Percentiles rank a stretch among this genome's conserved stretches.
These are phyloP conservation scores for Kondoa subrosea DNA, from an alignment of 768 basidiomycete genomes.

Conservation along the genomic window DNA sequence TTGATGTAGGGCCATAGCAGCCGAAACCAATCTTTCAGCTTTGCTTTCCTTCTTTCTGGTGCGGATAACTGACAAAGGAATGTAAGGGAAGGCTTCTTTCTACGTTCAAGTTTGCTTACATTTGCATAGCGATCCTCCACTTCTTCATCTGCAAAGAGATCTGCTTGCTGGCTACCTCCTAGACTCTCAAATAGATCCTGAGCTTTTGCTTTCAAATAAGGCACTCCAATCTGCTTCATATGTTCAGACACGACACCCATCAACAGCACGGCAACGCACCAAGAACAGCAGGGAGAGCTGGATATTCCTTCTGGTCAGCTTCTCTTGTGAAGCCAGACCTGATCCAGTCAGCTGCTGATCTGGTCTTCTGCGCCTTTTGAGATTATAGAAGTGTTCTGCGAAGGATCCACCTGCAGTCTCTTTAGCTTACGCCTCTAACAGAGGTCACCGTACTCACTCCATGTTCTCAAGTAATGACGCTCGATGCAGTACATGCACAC, in stretches of 20 bases:
- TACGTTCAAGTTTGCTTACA: not conserved
- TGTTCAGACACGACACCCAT: not conserved
- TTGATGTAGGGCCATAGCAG: conserved; percentile 66
- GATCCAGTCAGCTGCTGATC: conserved; percentile 18
- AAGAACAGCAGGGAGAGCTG: conserved; percentile 62
- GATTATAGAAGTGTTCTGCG: conserved; percentile 85
- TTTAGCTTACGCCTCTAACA: not conserved
- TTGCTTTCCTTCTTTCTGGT: not conserved
- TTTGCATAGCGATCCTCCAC: not conserved
- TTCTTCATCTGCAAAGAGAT: conserved; percentile 22
- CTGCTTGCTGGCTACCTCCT: conserved; percentile 53
- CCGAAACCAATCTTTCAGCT: conserved; percentile 43
- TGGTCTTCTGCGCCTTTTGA: conserved; percentile 60
- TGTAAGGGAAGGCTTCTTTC: not conserved
- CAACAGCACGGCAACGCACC: conserved; percentile 38
- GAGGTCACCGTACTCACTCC: conserved; percentile 42
- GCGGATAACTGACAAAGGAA: not conserved
- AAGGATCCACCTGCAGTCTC: conserved; percentile 64
- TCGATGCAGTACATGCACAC: conserved; percentile 76
- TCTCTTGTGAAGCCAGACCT: conserved; percentile 41
- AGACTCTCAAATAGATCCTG: conserved; percentile 80
- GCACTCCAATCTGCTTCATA: conserved; percentile 57
- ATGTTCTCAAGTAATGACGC: conserved; percentile 67
- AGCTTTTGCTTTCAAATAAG: conserved; percentile 73
- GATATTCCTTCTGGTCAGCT: conserved; percentile 49